Evolutionary conservation across 495 filamentous ascomycete species (phyloP), one percentile per base, ranked within the genome.

Genomic region (Penicillium nucicola): DNA sequence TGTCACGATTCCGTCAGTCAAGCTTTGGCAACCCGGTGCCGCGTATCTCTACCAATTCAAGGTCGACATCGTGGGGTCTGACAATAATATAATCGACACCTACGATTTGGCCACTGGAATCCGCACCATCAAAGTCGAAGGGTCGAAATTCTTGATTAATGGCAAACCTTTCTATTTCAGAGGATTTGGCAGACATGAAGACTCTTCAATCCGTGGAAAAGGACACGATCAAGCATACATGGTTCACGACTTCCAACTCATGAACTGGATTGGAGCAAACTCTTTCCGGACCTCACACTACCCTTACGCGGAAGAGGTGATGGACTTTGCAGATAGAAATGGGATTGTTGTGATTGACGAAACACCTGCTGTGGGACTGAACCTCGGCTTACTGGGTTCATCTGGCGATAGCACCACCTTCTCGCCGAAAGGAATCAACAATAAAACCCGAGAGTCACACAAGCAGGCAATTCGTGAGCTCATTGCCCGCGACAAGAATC

Each of bases 271-370:
- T 2, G 58, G 58, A 2, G 58, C 58, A 4, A 61, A 57, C 42
- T 61, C 58, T 7, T 57, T 61, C 54, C 58, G 58, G 2, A 61
- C 58, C 1, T 57, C 54, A 20, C 58, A 61, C 37, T 61, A 61
- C 14, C 58, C 58, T 0, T 61, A 61, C 41, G 58, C 58, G 1
- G 58, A 61, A 19, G 58, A 61, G 15, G 55, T 61, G 5, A 54
- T 61, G 54, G 58, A 61, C 1, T 61, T 55, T 25, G 51, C 49
- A 3, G 49, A 52, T 13, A 37, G 45, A 15, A 9, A 47, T 22
- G 45, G 45, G 15, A 47, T 47, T n/a, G 45, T 47, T 4, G 45
- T 47, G 1, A 39, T 47, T n/a, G 45, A 47, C 7, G 45, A 47
- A 31, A 47, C 45, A 25, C 45, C 45, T 17, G 45, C 45, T n/a